phyloP scores from a whole-genome alignment of 768 basidiomycete species.

The Suillus luteus region DNA sequence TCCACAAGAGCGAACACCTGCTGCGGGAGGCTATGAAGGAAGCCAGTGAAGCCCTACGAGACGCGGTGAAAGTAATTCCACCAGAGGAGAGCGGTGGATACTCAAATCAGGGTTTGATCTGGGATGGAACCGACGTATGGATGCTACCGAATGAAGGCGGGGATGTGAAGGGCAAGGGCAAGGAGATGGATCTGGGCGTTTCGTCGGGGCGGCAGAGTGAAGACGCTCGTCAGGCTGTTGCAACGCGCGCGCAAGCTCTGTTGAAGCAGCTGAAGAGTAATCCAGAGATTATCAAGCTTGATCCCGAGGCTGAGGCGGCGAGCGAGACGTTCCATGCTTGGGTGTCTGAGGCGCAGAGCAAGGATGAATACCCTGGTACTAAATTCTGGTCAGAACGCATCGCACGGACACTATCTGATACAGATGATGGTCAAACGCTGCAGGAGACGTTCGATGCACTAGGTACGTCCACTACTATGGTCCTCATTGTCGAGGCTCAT shows the following conservation, averaged over 20 bases:
- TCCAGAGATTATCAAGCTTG: conserved; percentile 70
- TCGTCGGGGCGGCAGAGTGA: conserved; percentile 33
- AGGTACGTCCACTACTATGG: conserved; percentile 45
- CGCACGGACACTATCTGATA: conserved; percentile 48
- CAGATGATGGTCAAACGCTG: conserved; percentile 53
- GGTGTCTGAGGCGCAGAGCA: conserved; percentile 59
- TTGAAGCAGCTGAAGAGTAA: conserved; percentile 73
- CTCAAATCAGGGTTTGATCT: conserved; percentile 48
- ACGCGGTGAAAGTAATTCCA: conserved; percentile 92
- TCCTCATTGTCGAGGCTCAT: neutral
- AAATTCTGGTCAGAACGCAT: conserved; percentile 58
- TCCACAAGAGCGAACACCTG: conserved; percentile 69
- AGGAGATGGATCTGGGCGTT: conserved; percentile 31
- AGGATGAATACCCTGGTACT: conserved; percentile 48
- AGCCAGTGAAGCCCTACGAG: conserved; percentile 78
- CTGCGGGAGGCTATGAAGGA: conserved; percentile 74
- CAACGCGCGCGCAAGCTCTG: conserved; percentile 76
- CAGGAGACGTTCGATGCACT: conserved; percentile 54
- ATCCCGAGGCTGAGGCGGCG: conserved; percentile 68
- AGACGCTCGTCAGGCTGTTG: conserved; percentile 55
- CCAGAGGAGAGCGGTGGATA: conserved; percentile 54
- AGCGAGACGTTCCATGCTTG: conserved; percentile 60
- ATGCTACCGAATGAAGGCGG: conserved; percentile 52
- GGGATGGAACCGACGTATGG: conserved; percentile 92
- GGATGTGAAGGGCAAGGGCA: conserved; percentile 38